These are phyloP conservation scores for Neophaeococcomyces aloes DNA, from an alignment of 2,329 filamentous ascomycete species.

Conservation along the genomic window DNA sequence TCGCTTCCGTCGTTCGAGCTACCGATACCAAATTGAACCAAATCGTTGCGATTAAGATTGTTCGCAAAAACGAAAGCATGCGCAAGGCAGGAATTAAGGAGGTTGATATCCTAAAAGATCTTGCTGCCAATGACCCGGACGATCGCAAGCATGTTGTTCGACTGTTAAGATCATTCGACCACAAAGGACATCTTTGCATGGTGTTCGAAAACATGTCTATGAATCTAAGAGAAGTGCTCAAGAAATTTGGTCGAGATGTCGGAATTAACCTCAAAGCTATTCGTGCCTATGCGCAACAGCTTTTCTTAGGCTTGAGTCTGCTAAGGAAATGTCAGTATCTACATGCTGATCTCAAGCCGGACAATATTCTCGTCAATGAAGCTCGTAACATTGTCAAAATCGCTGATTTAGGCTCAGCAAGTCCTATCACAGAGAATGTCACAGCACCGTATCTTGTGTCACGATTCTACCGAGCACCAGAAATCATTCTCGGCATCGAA, in stretches of 20 bases:
- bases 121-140: constrained; percentile 74
- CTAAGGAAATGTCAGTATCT: constrained; percentile 88
- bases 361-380: constrained; percentile 91
- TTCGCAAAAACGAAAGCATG: constrained; percentile 91
- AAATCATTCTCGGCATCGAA: constrained; percentile 93
- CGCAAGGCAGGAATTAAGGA: constrained; percentile 85
- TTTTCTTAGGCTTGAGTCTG: constrained; percentile 78
- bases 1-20: constrained; percentile 88
- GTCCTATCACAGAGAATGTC: constrained; percentile 79
- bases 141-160: constrained; percentile 87
- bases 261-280: constrained; percentile 85
- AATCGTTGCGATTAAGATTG: constrained; percentile 93
- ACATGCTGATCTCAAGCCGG: constrained; percentile 92
- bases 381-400: constrained; percentile 78
- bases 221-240: constrained; percentile 86
- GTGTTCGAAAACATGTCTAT: constrained; percentile 89
- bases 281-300: constrained; percentile 81
- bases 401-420: constrained; percentile 93
- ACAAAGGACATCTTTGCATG: constrained; percentile 91
- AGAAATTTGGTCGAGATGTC: constrained; percentile 89
- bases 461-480: constrained; percentile 92
- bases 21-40: constrained; percentile 63
- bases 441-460: constrained; percentile 92
- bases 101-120: constrained; percentile 80
- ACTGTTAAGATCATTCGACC: constrained; percentile 78